phyloP scores from a whole-genome alignment of 2,329 filamentous ascomycete genomes.

The Drechmeria coniospora region DNA sequence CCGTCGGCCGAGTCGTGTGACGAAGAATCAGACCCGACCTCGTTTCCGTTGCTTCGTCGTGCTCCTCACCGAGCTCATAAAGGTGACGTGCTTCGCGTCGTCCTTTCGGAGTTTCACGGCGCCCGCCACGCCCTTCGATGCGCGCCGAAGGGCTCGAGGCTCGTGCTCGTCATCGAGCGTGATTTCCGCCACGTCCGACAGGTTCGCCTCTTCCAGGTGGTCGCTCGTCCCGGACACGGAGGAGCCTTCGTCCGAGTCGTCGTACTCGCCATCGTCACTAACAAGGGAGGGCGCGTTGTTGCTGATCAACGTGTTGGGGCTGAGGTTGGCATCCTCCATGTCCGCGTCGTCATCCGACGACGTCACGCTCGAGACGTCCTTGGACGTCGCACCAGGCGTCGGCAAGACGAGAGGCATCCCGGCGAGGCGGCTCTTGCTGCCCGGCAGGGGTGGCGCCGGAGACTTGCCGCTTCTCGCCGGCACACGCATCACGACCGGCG shows the following conservation, averaged over 20 bases:
- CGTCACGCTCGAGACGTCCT: slow-evolving; percentile 8
- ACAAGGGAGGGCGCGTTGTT: slow-evolving; percentile 68
- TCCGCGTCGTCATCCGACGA: slow-evolving; percentile 33
- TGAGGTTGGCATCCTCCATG: slow-evolving; percentile 44
- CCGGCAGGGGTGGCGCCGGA: slow-evolving; percentile 35
- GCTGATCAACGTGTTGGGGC: slow-evolving; percentile 53
- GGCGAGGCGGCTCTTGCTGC: slow-evolving; percentile 37
- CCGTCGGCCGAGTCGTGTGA: too few relatives aligned
- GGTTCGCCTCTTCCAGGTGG: slow-evolving; percentile 39
- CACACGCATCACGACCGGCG: slow-evolving; percentile 36
- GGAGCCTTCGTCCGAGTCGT: slow-evolving; percentile 52
- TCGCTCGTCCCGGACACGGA: slow-evolving; percentile 43
- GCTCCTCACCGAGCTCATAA: slow-evolving; percentile 35
- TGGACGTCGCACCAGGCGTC: slow-evolving; percentile 8
- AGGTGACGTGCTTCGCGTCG: slow-evolving; percentile 38
- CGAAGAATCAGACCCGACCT: slow-evolving; percentile 10
- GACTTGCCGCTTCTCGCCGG: slow-evolving; percentile 42
- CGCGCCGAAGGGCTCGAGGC: slow-evolving; percentile 27
- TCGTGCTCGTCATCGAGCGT: slow-evolving; percentile 42
- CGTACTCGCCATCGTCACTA: slow-evolving; percentile 67
- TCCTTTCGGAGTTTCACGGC: slow-evolving; percentile 37
- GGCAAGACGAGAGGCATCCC: slow-evolving; percentile 24
- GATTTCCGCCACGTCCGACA: slow-evolving; percentile 47
- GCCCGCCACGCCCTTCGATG: slow-evolving; percentile 25
- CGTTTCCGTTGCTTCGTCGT: slow-evolving; percentile 17